Evolutionary conservation across 139 green algal species (phyloP).

Genomic region (Ettlia oleoabundans): DNA sequence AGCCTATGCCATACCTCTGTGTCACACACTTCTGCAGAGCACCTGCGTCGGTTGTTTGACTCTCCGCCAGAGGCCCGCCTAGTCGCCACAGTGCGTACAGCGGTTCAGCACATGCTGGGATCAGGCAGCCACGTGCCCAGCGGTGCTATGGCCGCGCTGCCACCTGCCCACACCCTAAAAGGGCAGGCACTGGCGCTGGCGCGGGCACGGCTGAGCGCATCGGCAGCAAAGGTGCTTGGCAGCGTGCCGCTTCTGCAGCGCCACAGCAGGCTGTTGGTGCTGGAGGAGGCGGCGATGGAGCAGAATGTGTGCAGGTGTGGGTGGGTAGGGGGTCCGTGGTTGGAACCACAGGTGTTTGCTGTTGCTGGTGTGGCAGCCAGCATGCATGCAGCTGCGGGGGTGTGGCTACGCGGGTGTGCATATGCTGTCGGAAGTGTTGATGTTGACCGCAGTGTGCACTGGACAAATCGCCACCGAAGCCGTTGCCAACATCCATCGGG

Average conservation of each 20-base stretch:
- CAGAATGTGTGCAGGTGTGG: too few relatives aligned
- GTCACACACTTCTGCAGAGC: background rate
- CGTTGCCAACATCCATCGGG: too few relatives aligned
- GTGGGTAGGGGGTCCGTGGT: too few relatives aligned
- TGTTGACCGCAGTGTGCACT: too few relatives aligned
- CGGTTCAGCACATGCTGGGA: background rate
- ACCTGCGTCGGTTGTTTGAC: slow-evolving; percentile 1
- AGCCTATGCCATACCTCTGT: background rate
- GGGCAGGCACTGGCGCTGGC: background rate
- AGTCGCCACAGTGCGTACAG: background rate
- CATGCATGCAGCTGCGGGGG: too few relatives aligned
- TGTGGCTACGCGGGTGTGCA: too few relatives aligned
- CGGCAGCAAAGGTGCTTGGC: background rate
- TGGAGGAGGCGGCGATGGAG: slow-evolving; percentile 55
- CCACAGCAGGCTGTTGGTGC: slow-evolving; percentile 36
- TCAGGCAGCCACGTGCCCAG: too few relatives aligned
- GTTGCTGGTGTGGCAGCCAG: too few relatives aligned
- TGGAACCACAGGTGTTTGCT: too few relatives aligned
- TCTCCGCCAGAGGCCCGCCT: background rate
- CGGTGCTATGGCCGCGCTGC: background rate
- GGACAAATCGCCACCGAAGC: too few relatives aligned
- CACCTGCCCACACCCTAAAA: background rate
- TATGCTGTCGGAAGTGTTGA: too few relatives aligned
- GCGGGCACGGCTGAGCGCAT: background rate
- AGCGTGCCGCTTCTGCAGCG: slow-evolving; percentile 15